Percentiles rank a stretch among this genome's conserved stretches.
phyloP scores from a whole-genome alignment of 192 early-diverging fungal genomes.

The Coemansia aciculifera region DNA sequence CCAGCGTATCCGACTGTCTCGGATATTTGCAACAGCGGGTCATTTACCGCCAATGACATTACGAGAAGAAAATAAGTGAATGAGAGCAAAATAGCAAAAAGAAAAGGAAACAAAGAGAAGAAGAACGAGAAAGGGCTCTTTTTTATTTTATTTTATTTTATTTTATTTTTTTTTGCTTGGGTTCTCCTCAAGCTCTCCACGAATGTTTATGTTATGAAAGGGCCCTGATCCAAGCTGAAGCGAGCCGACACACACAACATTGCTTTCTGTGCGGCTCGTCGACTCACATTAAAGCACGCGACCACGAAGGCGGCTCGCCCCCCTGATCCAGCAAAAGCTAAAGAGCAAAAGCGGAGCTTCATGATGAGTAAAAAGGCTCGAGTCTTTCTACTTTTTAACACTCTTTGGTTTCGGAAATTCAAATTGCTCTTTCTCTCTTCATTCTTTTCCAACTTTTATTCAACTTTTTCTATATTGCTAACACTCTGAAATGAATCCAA shows the following conservation, averaged over 20 bases:
- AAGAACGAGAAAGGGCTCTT: too few relatives aligned
- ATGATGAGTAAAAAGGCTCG: background rate
- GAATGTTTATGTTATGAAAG: too few relatives aligned
- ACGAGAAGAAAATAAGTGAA: background rate
- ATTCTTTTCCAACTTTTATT: background rate
- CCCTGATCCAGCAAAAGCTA: background rate
- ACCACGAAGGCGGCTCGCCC: background rate
- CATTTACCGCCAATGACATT: background rate
- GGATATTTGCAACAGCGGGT: constrained; percentile 19
- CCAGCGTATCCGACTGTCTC: background rate
- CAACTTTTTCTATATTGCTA: background rate
- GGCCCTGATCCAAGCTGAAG: too few relatives aligned
- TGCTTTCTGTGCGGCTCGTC: background rate
- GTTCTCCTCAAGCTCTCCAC: too few relatives aligned
- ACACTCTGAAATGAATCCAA: constrained; percentile 21
- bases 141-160: too few relatives aligned
- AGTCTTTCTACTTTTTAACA: background rate
- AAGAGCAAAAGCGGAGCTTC: constrained; percentile 4
- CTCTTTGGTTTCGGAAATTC: background rate
- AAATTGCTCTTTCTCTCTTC: background rate
- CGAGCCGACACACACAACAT: too few relatives aligned
- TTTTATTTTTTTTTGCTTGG: too few relatives aligned
- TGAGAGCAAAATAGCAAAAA: background rate
- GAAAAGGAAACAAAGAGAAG: background rate
- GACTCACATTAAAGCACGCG: background rate